Evolutionary conservation across 2,329 filamentous ascomycete species (phyloP).

Genomic region (Xylariaceae sp.): DNA sequence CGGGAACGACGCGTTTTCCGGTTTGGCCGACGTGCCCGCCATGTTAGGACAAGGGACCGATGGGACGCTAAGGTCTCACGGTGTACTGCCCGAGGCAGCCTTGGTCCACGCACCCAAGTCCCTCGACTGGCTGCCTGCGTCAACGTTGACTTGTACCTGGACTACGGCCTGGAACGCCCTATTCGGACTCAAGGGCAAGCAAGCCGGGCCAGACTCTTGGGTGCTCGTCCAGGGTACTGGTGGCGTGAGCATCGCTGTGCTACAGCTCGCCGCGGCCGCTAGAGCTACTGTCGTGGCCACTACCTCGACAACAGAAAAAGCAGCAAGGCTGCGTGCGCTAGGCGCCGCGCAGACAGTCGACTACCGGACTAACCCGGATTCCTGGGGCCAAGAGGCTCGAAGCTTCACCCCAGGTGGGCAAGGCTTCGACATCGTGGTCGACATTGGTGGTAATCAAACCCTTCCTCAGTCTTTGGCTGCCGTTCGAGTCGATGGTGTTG

Average conservation of each 20-base stretch:
- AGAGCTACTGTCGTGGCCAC: slow-evolving; percentile 64
- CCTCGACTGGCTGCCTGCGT: slow-evolving; percentile 45
- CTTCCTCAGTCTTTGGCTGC: slow-evolving; percentile 61
- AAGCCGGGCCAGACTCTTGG: slow-evolving; percentile 45
- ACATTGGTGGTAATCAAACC: slow-evolving; percentile 68
- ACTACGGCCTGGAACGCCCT: slow-evolving; percentile 60
- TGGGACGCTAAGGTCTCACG: slow-evolving; percentile 54
- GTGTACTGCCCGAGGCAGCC: slow-evolving; percentile 52
- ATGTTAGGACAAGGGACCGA: slow-evolving; percentile 62
- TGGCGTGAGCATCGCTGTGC: slow-evolving; percentile 46
- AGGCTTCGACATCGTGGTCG: slow-evolving; percentile 68
- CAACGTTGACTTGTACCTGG: slow-evolving; percentile 55
- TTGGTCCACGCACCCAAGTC: slow-evolving; percentile 49
- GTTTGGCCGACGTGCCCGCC: slow-evolving; percentile 61
- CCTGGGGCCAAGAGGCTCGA: slow-evolving; percentile 63
- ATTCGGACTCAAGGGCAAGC: slow-evolving; percentile 51
- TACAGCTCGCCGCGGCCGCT: slow-evolving; percentile 53
- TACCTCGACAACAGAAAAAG: slow-evolving; percentile 62
- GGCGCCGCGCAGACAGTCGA: slow-evolving; percentile 66
- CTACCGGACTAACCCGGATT: slow-evolving; percentile 59
- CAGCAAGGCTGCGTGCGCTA: slow-evolving; percentile 56
- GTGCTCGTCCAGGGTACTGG: slow-evolving; percentile 49
- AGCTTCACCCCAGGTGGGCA: slow-evolving; percentile 51
- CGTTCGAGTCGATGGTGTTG: slow-evolving; percentile 45
- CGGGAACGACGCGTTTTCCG: slow-evolving; percentile 63